Base-by-base conservation (phyloP, 2,329 filamentous ascomycete species). In the Microdochium paspali region DNA sequence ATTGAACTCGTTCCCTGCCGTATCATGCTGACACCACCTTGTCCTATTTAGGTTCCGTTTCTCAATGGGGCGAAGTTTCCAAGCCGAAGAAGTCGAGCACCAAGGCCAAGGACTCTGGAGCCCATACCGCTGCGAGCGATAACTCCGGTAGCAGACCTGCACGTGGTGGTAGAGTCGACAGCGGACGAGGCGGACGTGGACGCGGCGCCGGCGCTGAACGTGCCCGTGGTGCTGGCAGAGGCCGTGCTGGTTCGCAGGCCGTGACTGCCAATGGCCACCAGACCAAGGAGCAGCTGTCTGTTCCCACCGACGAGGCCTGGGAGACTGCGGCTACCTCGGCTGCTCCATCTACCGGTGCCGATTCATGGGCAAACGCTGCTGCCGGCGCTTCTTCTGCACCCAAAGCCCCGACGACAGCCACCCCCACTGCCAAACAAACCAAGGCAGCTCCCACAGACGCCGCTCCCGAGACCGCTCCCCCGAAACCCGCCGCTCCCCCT, bases 21-120 rank as follows among this genome's bases (percentile, higher is more conserved):
- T 43, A 45, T 51, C 44, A 50, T 44, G 51, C 61, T 70, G 55
- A 69, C 52, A 43, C 52, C 2, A 44, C 23, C 13, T 47, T 28
- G 30, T 51, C 51, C 53, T 48, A 18, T 12, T 39, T 60, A 90
- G 87, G 87, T 60, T 79, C 80, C 55, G 84, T 90, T 60, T 83
- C 87, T 54, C 86, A 90, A 72, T 93, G 89, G 80, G 84, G 83
- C 58, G 86, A 91, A 66, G 87, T 93, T 56, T 85, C 84, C 56
- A 87, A 87, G 75, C 78, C 80, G 61, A 85, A 85, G 72, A 90
- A 90, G 73, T 80, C 85, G 58, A 73, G 79, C 55, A 70, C 82
- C 58, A 82, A 83, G 66, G 73, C 75, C 52, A 85, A 86, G 67
- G 80, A 87, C 47, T 66, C 76, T 48, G 57, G 68, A 47, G 63